A percentile compares a stretch with the other conserved stretches of the same genome.
These are phyloP conservation scores for Artomyces pyxidatus DNA, from an alignment of 768 basidiomycete species.

Conservation along the genomic window DNA sequence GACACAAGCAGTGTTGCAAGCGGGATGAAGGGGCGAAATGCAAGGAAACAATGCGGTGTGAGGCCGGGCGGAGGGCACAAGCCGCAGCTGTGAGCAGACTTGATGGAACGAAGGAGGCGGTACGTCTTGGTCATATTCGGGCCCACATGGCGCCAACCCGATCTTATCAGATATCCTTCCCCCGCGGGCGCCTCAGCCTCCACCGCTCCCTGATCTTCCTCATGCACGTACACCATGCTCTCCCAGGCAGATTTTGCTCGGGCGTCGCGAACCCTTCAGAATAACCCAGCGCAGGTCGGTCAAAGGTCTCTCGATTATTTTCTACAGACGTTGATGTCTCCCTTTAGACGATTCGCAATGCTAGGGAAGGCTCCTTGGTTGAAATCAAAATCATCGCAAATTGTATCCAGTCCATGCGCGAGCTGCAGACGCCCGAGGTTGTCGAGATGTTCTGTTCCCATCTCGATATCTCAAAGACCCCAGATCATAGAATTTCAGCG, in stretches of 20 bases:
- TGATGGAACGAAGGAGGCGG: no score
- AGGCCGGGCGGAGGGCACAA: no score
- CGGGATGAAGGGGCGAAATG: no score
- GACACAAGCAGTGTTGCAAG: no score
- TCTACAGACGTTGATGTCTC: background rate
- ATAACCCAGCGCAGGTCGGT: background rate
- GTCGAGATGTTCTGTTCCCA: constrained; percentile 1
- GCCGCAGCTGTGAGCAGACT: no score
- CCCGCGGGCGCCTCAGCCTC: no score
- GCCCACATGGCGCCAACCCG: no score
- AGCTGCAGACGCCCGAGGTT: background rate
- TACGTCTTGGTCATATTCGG: no score
- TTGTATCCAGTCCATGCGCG: background rate
- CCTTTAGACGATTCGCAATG: background rate
- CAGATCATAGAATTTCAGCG: background rate
- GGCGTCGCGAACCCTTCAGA: background rate
- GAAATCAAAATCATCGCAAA: background rate
- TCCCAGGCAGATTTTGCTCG: background rate
- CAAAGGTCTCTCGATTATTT: background rate
- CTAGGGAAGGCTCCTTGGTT: background rate
- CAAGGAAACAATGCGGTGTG: no score
- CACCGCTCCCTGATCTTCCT: no score
- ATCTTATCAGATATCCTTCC: no score
- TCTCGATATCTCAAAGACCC: background rate
- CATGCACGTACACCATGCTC: no score